phyloP scores from a whole-genome alignment of 139 green algal species.

The Closterium sp. region DNA sequence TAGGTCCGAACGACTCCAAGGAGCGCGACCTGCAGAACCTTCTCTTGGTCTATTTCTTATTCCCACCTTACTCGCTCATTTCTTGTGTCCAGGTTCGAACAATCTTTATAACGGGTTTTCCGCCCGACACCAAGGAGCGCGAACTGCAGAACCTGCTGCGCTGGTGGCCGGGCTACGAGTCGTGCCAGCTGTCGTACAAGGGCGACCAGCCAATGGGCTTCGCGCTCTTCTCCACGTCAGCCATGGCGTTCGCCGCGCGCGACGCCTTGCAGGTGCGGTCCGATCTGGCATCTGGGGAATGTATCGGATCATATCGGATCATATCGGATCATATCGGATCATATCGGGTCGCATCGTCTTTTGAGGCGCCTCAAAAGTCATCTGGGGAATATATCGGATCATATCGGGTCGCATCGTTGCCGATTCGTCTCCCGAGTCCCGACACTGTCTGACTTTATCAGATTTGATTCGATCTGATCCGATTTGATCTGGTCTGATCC shows the following conservation, averaged over 20 bases:
- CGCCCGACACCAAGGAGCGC: conserved; percentile 81
- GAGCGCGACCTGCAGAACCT: background rate
- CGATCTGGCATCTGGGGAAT: too few species aligned
- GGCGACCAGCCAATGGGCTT: conserved; percentile 53
- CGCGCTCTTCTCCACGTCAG: conserved; percentile 45
- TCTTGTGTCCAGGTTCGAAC: conserved; percentile 62
- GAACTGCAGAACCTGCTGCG: conserved; percentile 93
- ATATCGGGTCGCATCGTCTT: too few species aligned
- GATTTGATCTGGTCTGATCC: too few species aligned
- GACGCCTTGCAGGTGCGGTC: conserved; percentile 38
- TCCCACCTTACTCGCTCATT: background rate
- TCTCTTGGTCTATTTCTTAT: background rate
- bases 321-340: too few species aligned
- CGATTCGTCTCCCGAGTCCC: too few species aligned
- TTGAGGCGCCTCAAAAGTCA: too few species aligned
- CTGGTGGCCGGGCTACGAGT: conserved; percentile 88
- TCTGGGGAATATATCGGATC: too few species aligned
- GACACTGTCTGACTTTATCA: too few species aligned
- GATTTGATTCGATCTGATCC: too few species aligned
- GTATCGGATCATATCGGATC: too few species aligned
- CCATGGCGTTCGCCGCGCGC: conserved; percentile 42
- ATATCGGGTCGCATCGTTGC: too few species aligned
- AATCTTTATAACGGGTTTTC: conserved; percentile 88
- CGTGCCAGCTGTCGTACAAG: conserved; percentile 54
- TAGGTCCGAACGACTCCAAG: background rate